Percentiles rank a stretch among this genome's conserved stretches.
Conservation (phyloP, 148 eudicot genomes). For the Dianthus caryophyllus region DNA sequence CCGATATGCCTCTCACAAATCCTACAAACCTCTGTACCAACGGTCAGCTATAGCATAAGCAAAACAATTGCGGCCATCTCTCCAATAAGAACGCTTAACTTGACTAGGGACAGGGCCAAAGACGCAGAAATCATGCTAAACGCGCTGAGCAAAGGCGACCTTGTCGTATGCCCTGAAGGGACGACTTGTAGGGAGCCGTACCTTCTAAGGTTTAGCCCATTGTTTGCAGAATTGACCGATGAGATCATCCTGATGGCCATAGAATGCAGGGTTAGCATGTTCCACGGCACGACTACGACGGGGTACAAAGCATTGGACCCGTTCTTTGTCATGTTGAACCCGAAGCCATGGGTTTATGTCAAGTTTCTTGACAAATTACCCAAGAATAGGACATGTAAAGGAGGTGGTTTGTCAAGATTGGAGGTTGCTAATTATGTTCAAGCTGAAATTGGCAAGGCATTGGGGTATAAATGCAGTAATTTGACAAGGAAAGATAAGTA, state of each 20-base stretch:
- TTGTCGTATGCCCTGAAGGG: slow-evolving; percentile 29
- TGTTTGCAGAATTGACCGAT: slow-evolving; percentile 25
- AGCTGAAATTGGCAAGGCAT: slow-evolving; percentile 25
- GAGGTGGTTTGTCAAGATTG: slow-evolving; percentile 21
- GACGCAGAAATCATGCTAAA: slow-evolving; percentile 21
- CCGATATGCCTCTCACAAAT: slow-evolving; percentile 11
- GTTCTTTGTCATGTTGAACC: slow-evolving; percentile 24
- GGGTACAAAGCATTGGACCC: slow-evolving; percentile 27
- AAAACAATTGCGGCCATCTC: slow-evolving; percentile 10
- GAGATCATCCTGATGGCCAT: slow-evolving; percentile 18
- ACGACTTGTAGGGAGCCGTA: slow-evolving; percentile 33
- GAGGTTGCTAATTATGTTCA: slow-evolving; percentile 41
- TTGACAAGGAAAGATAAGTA: slow-evolving; percentile 38
- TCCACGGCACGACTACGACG: slow-evolving; percentile 28
- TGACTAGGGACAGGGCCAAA: slow-evolving; percentile 20
- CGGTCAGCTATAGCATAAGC: slow-evolving; percentile 25
- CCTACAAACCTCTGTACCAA: background rate
- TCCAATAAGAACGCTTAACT: slow-evolving; percentile 8
- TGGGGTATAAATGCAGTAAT: slow-evolving; percentile 30
- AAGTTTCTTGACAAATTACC: slow-evolving; percentile 28
- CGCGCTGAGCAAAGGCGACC: slow-evolving; percentile 19
- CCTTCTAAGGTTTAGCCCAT: slow-evolving; percentile 30
- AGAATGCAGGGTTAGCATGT: slow-evolving; percentile 15
- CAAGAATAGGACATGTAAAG: slow-evolving; percentile 23
- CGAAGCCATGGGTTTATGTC: slow-evolving; percentile 16